These are phyloP conservation scores for Stevia rebaudiana DNA, from an alignment of 140 eudicot genomes.

Conservation along the genomic window DNA sequence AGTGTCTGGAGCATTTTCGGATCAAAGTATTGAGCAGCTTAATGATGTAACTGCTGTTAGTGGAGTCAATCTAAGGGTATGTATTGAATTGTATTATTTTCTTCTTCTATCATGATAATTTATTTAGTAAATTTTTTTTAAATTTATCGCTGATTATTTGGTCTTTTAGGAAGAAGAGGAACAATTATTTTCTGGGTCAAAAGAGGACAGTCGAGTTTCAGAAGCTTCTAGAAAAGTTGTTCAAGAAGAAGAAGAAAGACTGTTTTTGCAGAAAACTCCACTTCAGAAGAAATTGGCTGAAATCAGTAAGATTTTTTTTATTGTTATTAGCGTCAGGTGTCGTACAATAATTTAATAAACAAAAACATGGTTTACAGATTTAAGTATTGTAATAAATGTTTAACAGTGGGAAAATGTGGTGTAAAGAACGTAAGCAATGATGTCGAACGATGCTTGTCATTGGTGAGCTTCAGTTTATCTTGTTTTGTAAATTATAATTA, in stretches of 20 bases:
- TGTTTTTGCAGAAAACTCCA: slow-evolving; percentile 68
- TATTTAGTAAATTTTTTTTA: neutral
- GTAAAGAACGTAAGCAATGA: slow-evolving; percentile 57
- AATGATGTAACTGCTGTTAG: slow-evolving; percentile 97
- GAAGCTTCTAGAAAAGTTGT: slow-evolving; percentile 91
- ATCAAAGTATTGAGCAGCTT: slow-evolving; percentile 96
- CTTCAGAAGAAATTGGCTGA: slow-evolving; percentile 77
- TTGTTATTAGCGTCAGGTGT: slow-evolving; percentile 1
- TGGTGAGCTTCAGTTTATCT: slow-evolving; percentile 41
- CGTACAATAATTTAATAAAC: neutral
- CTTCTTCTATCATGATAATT: neutral
- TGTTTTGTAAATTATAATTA: neutral
- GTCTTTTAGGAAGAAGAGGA: slow-evolving; percentile 83
- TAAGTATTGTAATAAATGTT: slow-evolving; percentile 15
- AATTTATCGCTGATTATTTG: slow-evolving; percentile 17
- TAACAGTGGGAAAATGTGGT: slow-evolving; percentile 74
- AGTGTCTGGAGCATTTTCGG: slow-evolving; percentile 56
- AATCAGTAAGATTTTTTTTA: slow-evolving; percentile 44
- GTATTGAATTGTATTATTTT: no score
- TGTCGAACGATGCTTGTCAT: slow-evolving; percentile 80
- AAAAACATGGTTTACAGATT: slow-evolving; percentile 10
- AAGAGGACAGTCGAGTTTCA: slow-evolving; percentile 84
- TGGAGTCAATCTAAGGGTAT: slow-evolving; percentile 93
- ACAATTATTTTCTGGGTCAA: slow-evolving; percentile 80
- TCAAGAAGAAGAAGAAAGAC: slow-evolving; percentile 95